phyloP scores from a whole-genome alignment of 2,329 filamentous ascomycete species.

The Nemania sp. region DNA sequence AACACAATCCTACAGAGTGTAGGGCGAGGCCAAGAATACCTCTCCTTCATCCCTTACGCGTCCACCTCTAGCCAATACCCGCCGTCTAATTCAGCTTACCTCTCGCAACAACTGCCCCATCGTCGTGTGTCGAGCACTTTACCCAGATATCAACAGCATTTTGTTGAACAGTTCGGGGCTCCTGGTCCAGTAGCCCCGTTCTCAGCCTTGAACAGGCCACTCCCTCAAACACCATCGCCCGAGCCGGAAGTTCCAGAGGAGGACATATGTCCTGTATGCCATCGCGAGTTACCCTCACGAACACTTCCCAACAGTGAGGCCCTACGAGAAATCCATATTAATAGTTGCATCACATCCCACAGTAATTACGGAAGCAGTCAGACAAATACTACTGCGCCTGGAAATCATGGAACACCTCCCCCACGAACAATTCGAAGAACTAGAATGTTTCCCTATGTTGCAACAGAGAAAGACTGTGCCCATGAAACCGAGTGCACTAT shows the following conservation, averaged over 20 bases:
- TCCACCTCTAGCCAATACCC: conserved; percentile 13
- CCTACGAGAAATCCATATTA: conserved; percentile 70
- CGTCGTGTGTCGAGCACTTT: conserved; percentile 11
- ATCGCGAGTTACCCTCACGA: conserved; percentile 73
- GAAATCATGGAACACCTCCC: conserved; percentile 46
- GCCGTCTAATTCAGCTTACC: conserved; percentile 19
- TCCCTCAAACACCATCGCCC: conserved; percentile 51
- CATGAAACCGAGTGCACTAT: conserved; percentile 76
- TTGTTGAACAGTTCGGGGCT: conserved; percentile 5
- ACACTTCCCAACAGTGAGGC: conserved; percentile 65
- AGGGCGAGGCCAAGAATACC: conserved; percentile 41
- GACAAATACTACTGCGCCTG: conserved; percentile 37
- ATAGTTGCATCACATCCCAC: conserved; percentile 66
- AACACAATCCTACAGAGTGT: conserved; percentile 43
- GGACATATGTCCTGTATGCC: conserved; percentile 83
- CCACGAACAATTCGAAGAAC: conserved; percentile 60
- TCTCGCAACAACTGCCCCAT: conserved; percentile 13
- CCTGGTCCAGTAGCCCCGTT: conserved; percentile 53
- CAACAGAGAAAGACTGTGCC: conserved; percentile 77
- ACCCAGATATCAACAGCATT: conserved; percentile 4
- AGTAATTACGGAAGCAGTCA: conserved; percentile 60
- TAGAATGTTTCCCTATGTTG: conserved; percentile 72
- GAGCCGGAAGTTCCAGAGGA: conserved; percentile 72
- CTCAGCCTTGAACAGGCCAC: conserved; percentile 52
- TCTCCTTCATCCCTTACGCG: conserved; percentile 16